A percentile compares a stretch with the other conserved stretches of the same genome.
These are phyloP conservation scores for Trapa bicornis DNA, from an alignment of 345 rosid genomes.

Conservation along the genomic window DNA sequence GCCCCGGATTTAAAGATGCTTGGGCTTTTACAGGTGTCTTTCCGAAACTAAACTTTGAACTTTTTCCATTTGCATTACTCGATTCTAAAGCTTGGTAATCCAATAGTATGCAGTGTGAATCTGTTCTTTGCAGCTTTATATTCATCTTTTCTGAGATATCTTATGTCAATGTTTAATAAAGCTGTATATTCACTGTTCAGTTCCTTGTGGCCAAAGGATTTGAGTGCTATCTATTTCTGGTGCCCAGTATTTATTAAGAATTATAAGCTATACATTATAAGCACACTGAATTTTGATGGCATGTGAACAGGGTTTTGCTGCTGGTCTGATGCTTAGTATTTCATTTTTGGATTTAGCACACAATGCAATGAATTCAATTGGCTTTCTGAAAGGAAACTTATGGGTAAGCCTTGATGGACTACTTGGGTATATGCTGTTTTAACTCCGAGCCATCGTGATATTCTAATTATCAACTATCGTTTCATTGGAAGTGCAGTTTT, in stretches of 20 bases:
- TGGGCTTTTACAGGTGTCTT: conserved; percentile 76
- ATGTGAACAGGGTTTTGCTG: conserved; percentile 75
- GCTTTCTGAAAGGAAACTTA: conserved; percentile 86
- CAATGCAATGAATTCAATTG: conserved; percentile 91
- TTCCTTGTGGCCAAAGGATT: neutral
- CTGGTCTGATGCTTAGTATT: conserved; percentile 95
- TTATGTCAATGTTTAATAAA: neutral
- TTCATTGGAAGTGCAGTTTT: conserved; percentile 53
- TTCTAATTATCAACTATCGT: conserved; percentile 15
- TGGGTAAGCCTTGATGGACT: conserved; percentile 51
- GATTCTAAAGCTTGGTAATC: neutral
- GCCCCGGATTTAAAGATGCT: conserved; percentile 94
- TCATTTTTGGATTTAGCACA: conserved; percentile 95
- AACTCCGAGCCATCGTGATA: conserved; percentile 5
- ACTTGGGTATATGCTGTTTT: neutral
- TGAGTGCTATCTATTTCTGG: neutral
- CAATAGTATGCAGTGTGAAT: neutral
- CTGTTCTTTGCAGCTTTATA: neutral
- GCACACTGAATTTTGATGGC: neutral
- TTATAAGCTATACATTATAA: conserved; percentile 10
- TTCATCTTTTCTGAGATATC: neutral
- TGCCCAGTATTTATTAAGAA: neutral
- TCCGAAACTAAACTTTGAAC: neutral
- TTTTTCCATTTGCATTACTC: neutral
- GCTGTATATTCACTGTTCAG: neutral